phyloP scores from a whole-genome alignment of 2,329 filamentous ascomycete species.

The Ceratocystis lukuohia region DNA sequence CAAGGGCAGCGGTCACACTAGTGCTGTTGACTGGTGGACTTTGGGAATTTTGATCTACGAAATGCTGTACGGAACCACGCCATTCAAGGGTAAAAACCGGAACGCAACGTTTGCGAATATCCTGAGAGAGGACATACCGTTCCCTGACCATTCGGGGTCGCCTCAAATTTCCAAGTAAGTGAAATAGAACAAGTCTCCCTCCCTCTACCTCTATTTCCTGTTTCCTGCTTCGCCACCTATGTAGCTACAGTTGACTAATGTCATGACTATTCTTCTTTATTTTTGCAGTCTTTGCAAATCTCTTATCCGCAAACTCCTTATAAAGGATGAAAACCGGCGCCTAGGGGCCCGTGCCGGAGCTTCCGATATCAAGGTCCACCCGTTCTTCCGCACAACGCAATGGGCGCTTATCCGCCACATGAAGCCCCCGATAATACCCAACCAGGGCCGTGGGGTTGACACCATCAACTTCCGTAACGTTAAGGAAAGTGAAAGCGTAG shows the following conservation, averaged over 20 bases:
- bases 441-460: slow-evolving; percentile 79
- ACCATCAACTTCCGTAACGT: slow-evolving; percentile 96
- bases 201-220: too few relatives aligned
- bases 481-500: slow-evolving; percentile 91
- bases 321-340: slow-evolving; percentile 92
- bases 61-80: slow-evolving; percentile 96
- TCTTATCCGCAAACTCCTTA: slow-evolving; percentile 86
- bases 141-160: slow-evolving; percentile 73
- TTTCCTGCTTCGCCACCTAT: not conserved
- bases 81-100: slow-evolving; percentile 98
- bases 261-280: not conserved
- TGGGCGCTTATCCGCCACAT: slow-evolving; percentile 96
- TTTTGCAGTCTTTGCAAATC: slow-evolving; percentile 75
- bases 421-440: slow-evolving; percentile 93
- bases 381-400: slow-evolving; percentile 90
- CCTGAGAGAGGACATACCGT: slow-evolving; percentile 84
- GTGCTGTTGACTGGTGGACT: slow-evolving; percentile 99
- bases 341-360: slow-evolving; percentile 88
- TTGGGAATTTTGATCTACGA: slow-evolving; percentile 94
- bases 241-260: slow-evolving; percentile 17
- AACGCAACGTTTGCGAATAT: slow-evolving; percentile 99
- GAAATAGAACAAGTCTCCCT: not conserved
- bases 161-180: slow-evolving; percentile 87
- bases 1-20: slow-evolving; percentile 95
- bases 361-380: slow-evolving; percentile 89